Evolutionary conservation across 164 flowering plant genomes (phyloP), one percentile per base, ranked within the genome.

Genomic region (Nelumbo lutea): DNA sequence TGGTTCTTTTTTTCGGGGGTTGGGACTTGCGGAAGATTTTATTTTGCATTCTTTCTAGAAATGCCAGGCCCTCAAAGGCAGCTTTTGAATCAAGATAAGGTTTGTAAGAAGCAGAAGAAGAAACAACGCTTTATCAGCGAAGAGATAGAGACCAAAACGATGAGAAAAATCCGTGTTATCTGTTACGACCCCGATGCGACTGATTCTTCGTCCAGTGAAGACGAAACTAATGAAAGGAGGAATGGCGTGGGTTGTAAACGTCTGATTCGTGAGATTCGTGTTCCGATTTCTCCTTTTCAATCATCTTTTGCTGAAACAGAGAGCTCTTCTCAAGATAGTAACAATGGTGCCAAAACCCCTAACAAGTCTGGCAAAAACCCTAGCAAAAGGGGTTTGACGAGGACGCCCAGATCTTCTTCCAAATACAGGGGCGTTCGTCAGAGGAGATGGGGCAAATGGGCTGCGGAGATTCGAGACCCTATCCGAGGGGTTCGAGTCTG

Each of bases 391-490:
- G 76, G 62, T 68, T 62, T 75, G 38, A 67, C 47, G 2, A 80
- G 76, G 9, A 40, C 61, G 10, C 47, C 69, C 6, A 70, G 60
- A 9, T 64, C 71, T 6, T 39, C 73, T 2, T 59, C 82, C 0
- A 87, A 80, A 59, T 85, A 71, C 70, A 79, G 78, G 55, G 98
- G 98, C 5, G 95, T 94, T 43, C 77, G 98, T 10, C 90, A 82
- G 65, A 78, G 98, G 70, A 83, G 78, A 71, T 94, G 97, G 98
- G 98, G 98, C 0, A 94, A 89, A 78, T 94, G 90, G 90, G 97
- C 97, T 2, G 98, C 98, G n/a, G 97, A 91, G 75, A 94, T 94
- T 69, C 85, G 95, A 5, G 87, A 94, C 68, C 98, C 97, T 0
- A 15, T 87, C 27, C 67, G 73, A n/a, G 77, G 86, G 0, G 73